Conservation (phyloP, 345 rosid genomes). For the Boechera stricta region DNA sequence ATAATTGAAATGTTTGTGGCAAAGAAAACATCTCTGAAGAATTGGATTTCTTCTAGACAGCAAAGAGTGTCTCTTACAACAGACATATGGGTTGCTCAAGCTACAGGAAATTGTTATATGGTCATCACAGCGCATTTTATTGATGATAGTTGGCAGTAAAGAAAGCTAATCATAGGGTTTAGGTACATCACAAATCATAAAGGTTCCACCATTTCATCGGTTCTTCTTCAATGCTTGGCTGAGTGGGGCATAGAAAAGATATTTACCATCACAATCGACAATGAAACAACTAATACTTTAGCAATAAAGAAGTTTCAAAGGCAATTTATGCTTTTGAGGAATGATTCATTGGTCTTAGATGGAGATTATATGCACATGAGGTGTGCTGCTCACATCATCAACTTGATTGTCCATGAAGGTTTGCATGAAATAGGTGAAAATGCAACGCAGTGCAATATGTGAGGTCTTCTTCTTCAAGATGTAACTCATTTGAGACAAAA, state of each 20-base stretch:
- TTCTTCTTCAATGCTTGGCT: background rate
- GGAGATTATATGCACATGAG: background rate
- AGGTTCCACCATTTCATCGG: rapidly evolving
- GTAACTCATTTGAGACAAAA: background rate
- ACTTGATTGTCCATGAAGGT: background rate
- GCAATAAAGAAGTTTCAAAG: background rate
- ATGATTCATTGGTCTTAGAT: background rate
- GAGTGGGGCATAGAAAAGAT: background rate
- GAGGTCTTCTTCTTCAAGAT: background rate
- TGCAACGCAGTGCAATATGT: background rate
- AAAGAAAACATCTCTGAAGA: no score
- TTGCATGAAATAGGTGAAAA: background rate
- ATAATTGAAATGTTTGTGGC: no score
- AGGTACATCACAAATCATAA: background rate
- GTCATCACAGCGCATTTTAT: background rate
- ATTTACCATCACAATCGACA: background rate
- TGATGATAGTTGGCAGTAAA: background rate
- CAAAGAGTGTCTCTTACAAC: background rate
- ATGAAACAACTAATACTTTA: background rate
- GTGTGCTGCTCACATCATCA: background rate
- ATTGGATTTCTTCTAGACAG: no score
- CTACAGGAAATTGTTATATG: background rate
- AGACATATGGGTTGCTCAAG: background rate
- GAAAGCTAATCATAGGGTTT: background rate
- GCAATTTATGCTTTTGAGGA: rapidly evolving